Conservation (phyloP, 805 yeast genomes). For the Tetrapisispora phaffii region DNA sequence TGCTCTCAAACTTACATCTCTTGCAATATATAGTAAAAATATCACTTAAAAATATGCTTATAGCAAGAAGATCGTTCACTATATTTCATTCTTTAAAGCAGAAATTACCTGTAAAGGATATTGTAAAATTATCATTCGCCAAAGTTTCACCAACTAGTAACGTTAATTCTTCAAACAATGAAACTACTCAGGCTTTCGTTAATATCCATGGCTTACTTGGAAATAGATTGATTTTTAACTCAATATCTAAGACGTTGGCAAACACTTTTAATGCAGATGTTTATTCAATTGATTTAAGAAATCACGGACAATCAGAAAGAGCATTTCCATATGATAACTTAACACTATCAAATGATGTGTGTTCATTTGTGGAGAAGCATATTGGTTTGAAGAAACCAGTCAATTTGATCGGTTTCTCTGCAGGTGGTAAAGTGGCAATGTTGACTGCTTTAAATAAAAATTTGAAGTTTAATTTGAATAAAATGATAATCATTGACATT, state of each 20-base stretch:
- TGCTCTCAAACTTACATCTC: too few species aligned
- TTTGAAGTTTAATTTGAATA: slow-evolving; percentile 22
- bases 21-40: too few species aligned
- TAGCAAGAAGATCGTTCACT: not conserved
- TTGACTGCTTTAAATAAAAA: slow-evolving; percentile 29
- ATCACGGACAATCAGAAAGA: slow-evolving; percentile 44
- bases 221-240: slow-evolving; percentile 35
- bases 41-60: not conserved
- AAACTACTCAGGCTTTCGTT: slow-evolving; percentile 31
- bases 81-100: not conserved
- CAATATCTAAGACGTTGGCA: slow-evolving; percentile 32
- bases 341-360: slow-evolving; percentile 36
- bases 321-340: slow-evolving; percentile 38
- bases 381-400: slow-evolving; percentile 23
- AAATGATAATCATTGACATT: slow-evolving; percentile 35
- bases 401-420: slow-evolving; percentile 42
- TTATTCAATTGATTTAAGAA: slow-evolving; percentile 41
- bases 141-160: not conserved
- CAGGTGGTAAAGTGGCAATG: slow-evolving; percentile 55
- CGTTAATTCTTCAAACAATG: not conserved
- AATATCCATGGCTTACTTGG: slow-evolving; percentile 49
- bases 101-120: not conserved
- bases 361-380: slow-evolving; percentile 26
- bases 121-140: slow-evolving; percentile 1
- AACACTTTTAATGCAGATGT: slow-evolving; percentile 28